Evolutionary conservation across 2,329 filamentous ascomycete genomes (phyloP).

Genomic region (Xylogone sp.): DNA sequence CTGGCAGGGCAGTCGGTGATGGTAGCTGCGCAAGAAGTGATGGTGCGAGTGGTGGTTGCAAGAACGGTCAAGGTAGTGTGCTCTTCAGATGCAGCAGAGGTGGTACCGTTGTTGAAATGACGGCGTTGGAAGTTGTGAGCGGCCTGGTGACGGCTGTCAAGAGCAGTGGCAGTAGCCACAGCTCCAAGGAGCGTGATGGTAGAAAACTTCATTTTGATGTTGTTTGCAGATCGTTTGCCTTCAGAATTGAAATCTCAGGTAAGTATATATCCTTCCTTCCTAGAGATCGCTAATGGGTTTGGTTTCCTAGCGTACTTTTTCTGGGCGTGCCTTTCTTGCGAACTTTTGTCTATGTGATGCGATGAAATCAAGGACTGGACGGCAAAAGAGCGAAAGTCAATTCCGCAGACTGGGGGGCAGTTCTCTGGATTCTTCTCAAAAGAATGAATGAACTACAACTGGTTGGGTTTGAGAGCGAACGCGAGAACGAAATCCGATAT

Average conservation of each 20-base stretch:
- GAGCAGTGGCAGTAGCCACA: conserved; percentile 19
- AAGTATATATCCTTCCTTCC: too few species aligned
- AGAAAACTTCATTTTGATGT: conserved; percentile 26
- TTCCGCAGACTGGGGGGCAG: conserved; percentile 20
- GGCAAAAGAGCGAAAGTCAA: conserved; percentile 29
- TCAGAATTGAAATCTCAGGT: too few species aligned
- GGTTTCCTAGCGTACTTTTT: too few species aligned
- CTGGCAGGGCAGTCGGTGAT: conserved; percentile 38
- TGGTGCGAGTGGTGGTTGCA: conserved; percentile 31
- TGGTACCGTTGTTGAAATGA: conserved; percentile 18
- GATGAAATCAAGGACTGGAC: conserved; percentile 13
- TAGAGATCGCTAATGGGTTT: too few species aligned
- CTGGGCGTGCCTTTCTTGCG: too few species aligned
- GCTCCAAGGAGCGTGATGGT: conserved; percentile 29
- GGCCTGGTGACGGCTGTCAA: conserved; percentile 9
- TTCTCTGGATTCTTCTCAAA: conserved; percentile 21
- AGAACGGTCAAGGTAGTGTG: conserved; percentile 37
- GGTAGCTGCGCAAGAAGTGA: conserved; percentile 34
- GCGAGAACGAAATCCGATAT: neutral
- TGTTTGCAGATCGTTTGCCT: conserved; percentile 8
- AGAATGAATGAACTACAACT: conserved; percentile 27
- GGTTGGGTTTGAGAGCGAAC: conserved; percentile 3
- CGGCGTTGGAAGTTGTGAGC: conserved; percentile 25
- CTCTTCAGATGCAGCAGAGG: conserved; percentile 4
- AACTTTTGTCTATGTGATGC: too few species aligned